Percentiles rank a stretch among this genome's conserved stretches.
These are phyloP conservation scores for Pythium volutum DNA, from an alignment of 352 stramenopile genomes.

Conservation along the genomic window DNA sequence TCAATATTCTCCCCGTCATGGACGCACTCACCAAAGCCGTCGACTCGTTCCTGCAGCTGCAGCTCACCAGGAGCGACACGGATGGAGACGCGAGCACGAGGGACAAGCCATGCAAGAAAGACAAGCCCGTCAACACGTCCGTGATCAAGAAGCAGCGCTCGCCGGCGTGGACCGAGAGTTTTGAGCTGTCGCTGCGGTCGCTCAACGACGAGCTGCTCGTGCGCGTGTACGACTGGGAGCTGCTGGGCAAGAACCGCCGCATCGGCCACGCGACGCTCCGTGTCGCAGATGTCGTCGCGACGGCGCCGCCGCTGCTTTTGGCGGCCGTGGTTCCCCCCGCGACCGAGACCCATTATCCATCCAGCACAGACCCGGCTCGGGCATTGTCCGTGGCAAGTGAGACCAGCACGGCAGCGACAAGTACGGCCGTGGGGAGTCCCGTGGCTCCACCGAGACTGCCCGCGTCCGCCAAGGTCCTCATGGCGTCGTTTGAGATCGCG, in stretches of 20 bases:
- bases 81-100: neutral
- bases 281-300: conserved; percentile 48
- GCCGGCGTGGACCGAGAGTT: conserved; percentile 57
- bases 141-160: conserved; percentile 61
- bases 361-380: neutral
- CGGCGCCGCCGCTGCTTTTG: conserved; percentile 20
- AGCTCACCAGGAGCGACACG: conserved; percentile 11
- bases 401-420: neutral
- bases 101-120: conserved; percentile 11
- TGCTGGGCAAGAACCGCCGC: conserved; percentile 42
- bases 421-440: neutral
- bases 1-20: conserved; percentile 68
- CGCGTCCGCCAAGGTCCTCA: conserved; percentile 21
- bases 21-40: conserved; percentile 48
- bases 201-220: conserved; percentile 51
- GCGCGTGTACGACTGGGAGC: conserved; percentile 53
- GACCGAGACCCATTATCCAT: neutral
- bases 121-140: conserved; percentile 42
- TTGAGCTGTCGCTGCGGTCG: conserved; percentile 46
- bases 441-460: neutral
- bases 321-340: neutral
- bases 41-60: conserved; percentile 56
- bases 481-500: conserved; percentile 65
- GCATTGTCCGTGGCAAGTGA: neutral
- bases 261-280: conserved; percentile 44